A percentile compares a stretch with the other conserved stretches of the same genome.
phyloP scores from a whole-genome alignment of 2,329 filamentous ascomycete species.

The Exophiala viscosa region DNA sequence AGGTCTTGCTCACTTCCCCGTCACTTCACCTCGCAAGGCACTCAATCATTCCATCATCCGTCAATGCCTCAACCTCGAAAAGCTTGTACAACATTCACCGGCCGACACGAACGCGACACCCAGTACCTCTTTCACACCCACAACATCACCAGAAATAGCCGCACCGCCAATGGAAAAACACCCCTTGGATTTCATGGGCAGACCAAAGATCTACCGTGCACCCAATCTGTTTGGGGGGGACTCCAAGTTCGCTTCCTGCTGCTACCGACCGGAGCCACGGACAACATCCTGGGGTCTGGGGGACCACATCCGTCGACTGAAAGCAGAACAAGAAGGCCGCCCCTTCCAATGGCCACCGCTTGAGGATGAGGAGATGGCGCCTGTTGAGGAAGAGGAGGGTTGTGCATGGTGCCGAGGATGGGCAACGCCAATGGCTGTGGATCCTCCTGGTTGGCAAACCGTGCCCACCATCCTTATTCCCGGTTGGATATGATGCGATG shows the following conservation, averaged over 20 bases:
- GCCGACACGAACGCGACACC: too few relatives aligned
- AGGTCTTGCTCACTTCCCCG: background rate
- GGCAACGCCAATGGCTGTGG: constrained; percentile 2
- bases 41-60: background rate
- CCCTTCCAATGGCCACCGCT: constrained; percentile 3
- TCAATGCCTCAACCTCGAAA: background rate
- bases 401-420: constrained; percentile 2
- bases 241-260: background rate
- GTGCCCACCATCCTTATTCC: too few relatives aligned
- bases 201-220: background rate
- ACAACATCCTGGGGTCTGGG: background rate
- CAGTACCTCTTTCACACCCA: too few relatives aligned
- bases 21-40: background rate
- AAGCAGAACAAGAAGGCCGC: background rate
- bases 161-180: background rate
- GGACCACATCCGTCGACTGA: background rate
- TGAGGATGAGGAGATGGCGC: background rate
- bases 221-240: background rate
- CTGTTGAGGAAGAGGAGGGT: background rate
- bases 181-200: background rate
- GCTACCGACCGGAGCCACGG: background rate
- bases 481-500: background rate
- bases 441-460: background rate
- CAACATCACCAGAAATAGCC: too few relatives aligned
- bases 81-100: background rate